Evolutionary conservation across 257 asterid genomes (phyloP).

Genomic region (Echites panduratus): DNA sequence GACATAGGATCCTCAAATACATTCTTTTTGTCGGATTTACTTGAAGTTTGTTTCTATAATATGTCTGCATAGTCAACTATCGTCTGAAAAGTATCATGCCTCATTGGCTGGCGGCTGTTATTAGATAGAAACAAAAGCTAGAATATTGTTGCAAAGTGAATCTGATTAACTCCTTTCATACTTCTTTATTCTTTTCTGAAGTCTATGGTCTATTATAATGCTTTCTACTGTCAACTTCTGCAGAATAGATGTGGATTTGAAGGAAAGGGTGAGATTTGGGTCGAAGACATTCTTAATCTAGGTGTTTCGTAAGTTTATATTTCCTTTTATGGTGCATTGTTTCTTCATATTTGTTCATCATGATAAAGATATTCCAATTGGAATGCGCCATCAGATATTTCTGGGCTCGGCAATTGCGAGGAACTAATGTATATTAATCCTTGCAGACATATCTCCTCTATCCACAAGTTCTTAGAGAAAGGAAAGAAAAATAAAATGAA

Average conservation of each 20-base stretch:
- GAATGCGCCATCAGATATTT: not conserved
- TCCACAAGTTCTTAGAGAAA: not conserved
- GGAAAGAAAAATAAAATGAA: not conserved
- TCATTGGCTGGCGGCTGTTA: not conserved
- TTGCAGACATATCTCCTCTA: not conserved
- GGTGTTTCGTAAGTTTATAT: conserved; percentile 75
- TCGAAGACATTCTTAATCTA: conserved; percentile 78
- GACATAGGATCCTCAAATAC: not conserved
- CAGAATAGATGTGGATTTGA: conserved; percentile 99
- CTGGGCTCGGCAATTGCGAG: not conserved
- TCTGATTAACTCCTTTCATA: conserved; percentile 2
- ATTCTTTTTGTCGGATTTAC: not conserved
- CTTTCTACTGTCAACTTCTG: conserved; percentile 17
- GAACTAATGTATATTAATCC: not conserved
- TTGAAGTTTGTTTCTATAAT: not conserved
- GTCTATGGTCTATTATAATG: not conserved
- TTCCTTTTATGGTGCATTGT: not conserved
- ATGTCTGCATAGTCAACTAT: not conserved
- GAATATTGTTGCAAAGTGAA: not conserved
- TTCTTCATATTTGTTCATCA: not conserved
- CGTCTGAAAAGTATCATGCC: not conserved
- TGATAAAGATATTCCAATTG: not conserved
- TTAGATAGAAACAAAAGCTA: not conserved
- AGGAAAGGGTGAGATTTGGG: conserved; percentile 97
- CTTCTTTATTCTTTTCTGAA: not conserved